Evolutionary conservation across 371 early-diverging fungal genomes (phyloP).

Genomic region (Mucor racemosus): DNA sequence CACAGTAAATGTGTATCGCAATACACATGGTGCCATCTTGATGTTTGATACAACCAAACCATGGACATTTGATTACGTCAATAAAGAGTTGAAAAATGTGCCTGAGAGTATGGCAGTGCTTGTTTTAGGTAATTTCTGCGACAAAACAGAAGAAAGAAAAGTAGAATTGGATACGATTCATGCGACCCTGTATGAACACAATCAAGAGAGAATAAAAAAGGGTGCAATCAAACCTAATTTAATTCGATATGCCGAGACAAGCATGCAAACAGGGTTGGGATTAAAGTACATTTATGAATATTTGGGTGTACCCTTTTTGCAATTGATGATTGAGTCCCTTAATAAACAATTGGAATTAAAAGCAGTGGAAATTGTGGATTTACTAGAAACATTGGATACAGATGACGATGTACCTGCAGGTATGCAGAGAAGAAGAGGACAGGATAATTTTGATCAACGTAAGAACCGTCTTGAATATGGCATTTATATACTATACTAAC

Average conservation of each 20-base stretch:
- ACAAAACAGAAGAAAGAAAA: slow-evolving; percentile 44
- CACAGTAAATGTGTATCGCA: slow-evolving; percentile 69
- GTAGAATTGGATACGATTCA: slow-evolving; percentile 44
- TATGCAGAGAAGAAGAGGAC: slow-evolving; percentile 44
- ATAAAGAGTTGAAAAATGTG: slow-evolving; percentile 52
- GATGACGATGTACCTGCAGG: slow-evolving; percentile 44
- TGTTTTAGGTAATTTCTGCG: slow-evolving; percentile 60
- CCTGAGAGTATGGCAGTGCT: slow-evolving; percentile 62
- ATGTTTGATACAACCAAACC: slow-evolving; percentile 67
- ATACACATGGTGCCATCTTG: slow-evolving; percentile 62
- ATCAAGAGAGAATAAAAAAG: slow-evolving; percentile 47
- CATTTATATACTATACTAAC: not conserved
- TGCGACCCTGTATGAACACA: slow-evolving; percentile 48
- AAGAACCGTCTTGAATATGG: not conserved
- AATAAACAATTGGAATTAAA: slow-evolving; percentile 60
- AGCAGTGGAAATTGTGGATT: slow-evolving; percentile 42
- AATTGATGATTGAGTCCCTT: slow-evolving; percentile 63
- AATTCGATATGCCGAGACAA: slow-evolving; percentile 64
- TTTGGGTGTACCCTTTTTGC: slow-evolving; percentile 67
- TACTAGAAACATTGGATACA: slow-evolving; percentile 38
- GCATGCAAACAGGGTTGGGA: slow-evolving; percentile 67
- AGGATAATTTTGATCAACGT: slow-evolving; percentile 54
- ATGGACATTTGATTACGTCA: slow-evolving; percentile 70
- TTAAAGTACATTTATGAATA: slow-evolving; percentile 66
- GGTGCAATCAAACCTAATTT: slow-evolving; percentile 59